Conservation (phyloP, 495 filamentous ascomycete genomes). For the Annulohypoxylon bovei region DNA sequence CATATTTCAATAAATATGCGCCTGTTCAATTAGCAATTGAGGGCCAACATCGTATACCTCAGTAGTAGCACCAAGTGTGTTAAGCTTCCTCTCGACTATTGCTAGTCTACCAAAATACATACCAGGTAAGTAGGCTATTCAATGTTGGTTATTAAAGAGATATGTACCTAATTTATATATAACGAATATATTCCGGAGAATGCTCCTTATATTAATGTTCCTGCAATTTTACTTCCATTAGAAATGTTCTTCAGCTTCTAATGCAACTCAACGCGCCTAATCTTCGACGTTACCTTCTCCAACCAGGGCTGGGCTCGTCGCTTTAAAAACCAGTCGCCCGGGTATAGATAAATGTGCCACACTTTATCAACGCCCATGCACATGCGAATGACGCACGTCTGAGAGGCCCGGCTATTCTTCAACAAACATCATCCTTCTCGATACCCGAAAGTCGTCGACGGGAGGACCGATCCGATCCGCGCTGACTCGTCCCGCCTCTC, state of each 20-base stretch:
- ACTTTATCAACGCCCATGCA: constrained; percentile 28
- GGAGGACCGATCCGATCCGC: constrained; percentile 26
- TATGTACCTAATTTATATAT: background rate
- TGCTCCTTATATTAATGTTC: background rate
- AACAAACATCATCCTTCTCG: constrained; percentile 21
- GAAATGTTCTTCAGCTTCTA: constrained; percentile 37
- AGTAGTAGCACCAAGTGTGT: background rate
- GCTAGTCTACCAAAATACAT: background rate
- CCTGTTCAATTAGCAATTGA: constrained; percentile 10
- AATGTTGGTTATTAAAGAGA: background rate
- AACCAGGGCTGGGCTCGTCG: constrained; percentile 30
- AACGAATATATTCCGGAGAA: background rate
- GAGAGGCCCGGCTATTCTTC: constrained; percentile 35
- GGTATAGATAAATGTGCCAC: constrained; percentile 40
- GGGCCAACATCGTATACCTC: background rate
- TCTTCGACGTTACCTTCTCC: constrained; percentile 40
- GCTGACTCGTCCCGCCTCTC: constrained; percentile 15
- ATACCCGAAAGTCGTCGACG: constrained; percentile 17
- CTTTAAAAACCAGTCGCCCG: constrained; percentile 41
- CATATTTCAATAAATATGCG: constrained; percentile 3
- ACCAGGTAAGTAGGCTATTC: background rate
- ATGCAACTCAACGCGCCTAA: constrained; percentile 39
- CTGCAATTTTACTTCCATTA: constrained; percentile 11
- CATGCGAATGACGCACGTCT: constrained; percentile 39
- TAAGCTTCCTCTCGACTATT: background rate